Evolutionary conservation across 2,329 filamentous ascomycete genomes (phyloP), one percentile per base, ranked within the genome.

Genomic region (Cladosporium sp.): DNA sequence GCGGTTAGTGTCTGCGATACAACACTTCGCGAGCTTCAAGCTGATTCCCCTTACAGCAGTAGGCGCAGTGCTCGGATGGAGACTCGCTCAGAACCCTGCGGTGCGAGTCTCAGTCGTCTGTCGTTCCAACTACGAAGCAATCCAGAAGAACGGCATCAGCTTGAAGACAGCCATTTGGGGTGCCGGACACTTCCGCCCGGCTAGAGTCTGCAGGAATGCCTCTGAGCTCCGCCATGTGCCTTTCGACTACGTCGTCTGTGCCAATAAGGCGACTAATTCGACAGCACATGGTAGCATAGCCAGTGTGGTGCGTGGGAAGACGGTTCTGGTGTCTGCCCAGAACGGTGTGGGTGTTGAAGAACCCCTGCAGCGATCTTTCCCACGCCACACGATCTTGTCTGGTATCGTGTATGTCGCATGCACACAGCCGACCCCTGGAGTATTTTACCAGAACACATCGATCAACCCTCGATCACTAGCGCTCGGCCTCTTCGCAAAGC

Each of bases 311-410:
- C 44, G 61, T 10, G 50, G 62, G 10, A 62, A 66, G 6, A 72
- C 71, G 1, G 66, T 68, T 1, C 52, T 72, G 7, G 67, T 72
- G 3, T 65, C 69, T 16, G 71, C 70, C 1, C 71, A 72, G 49
- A 72, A 72, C 58, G 71, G 71, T 2, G 68, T 72, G 55, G 69
- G 68, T 4, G 69, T 71, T 11, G 71, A 72, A 59, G 65, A 55
- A 5, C 70, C 71, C 3, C 49, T 72, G 7, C 64, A 65, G 28
- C 37, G 40, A 6, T 65, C 62, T 1, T 72, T 72, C 21, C 69
- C 66, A n/a, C 26, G 65, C 14, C 70, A 71, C n/a, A 70, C 68
- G 2, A 62, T 72, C 7, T 62, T 72, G 5, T 69, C 67, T 18
- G 69, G 70, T 0, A 66, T 71, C 10, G 71, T 70, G 58, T 71